A percentile compares a stretch with the other conserved stretches of the same genome.
These are phyloP conservation scores for Suhomyces guaymorum DNA, from an alignment of 1,139 yeast genomes.

Conservation along the genomic window DNA sequence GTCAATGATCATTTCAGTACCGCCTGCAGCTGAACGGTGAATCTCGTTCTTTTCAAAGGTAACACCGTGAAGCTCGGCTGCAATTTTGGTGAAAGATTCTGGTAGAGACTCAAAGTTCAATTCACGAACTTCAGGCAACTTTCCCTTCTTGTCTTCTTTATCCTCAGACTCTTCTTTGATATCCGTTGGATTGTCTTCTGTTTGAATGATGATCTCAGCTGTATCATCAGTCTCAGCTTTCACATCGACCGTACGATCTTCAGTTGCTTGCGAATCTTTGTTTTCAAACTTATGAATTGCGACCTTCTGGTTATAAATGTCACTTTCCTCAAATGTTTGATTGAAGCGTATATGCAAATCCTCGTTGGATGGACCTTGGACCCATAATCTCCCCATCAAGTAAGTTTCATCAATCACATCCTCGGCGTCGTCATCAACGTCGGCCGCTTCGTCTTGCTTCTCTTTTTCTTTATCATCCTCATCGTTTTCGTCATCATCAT, in stretches of 20 bases:
- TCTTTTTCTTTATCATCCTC: constrained; percentile 39
- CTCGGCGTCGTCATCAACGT: constrained; percentile 39
- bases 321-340: constrained; percentile 32
- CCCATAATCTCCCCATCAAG: constrained; percentile 86
- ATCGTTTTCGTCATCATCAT: constrained; percentile 40
- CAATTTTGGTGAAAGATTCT: constrained; percentile 21
- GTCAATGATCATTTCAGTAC: constrained; percentile 31
- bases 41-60: constrained; percentile 22
- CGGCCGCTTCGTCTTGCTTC: constrained; percentile 38
- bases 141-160: too few species aligned
- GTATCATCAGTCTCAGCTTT: background rate
- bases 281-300: constrained; percentile 16
- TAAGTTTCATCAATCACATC: constrained; percentile 59
- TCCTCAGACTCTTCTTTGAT: background rate
- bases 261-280: constrained; percentile 8
- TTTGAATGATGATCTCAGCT: too few species aligned
- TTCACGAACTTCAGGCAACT: too few species aligned
- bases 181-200: too few species aligned
- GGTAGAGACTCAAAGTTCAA: constrained; percentile 20
- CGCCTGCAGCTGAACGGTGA: constrained; percentile 2
- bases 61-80: constrained; percentile 21
- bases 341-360: constrained; percentile 52
- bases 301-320: constrained; percentile 6
- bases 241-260: background rate
- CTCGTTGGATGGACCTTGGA: constrained; percentile 83